Base-by-base conservation (phyloP, 1,284 basidiomycete genomes). In the Filobasidium uniguttulatum region DNA sequence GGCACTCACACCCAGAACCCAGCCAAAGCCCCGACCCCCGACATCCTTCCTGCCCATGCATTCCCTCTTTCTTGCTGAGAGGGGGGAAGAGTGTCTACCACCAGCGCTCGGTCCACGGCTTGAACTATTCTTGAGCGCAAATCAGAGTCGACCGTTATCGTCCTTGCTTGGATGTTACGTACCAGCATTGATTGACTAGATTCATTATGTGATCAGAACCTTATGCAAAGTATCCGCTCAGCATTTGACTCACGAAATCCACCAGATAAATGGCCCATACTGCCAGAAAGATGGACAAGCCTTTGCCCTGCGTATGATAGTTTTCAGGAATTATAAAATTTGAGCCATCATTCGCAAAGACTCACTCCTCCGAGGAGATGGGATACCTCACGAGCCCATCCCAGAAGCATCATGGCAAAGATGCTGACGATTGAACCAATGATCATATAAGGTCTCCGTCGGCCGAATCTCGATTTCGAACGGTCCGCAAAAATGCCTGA, bases 31-130 rank as follows among this genome's bases (percentile, higher is more conserved):
- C 87, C 88, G 31, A 86, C 62, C 0, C 83, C 84, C 45, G 83
- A 72, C 82, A 96, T 88, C 20, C 85, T 75, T 0, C 87, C 87
- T 1, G 87, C 90, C 91, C 93, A 98, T 0, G 91, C 93, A 64
- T 91, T 96, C 0, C 83, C 91, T 19, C 78, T 74, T 7, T 88
- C 80, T 65, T 97, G 93, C 44, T 80, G 74, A 0, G 75, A 67
- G 0, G 83, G 73, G 4, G 73, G 67, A 0, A 77, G 60, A 2
- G 74, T 71, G 59, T 78, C 77, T 25, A 73, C 71, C 30, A 71
- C 64, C 36, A 73, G 56, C 6, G 71, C 71, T 49, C 71, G 61
- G 57, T 72, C 71, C 2, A 69, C 67, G 12, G 66, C 66, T 66
- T 69, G 69, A 17, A 71, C 36, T 78, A 81, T 7, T 20, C 4